Percentiles rank a stretch among this genome's conserved stretches.
Conservation (phyloP, 1,284 basidiomycete species). For the Trametes hirsuta region DNA sequence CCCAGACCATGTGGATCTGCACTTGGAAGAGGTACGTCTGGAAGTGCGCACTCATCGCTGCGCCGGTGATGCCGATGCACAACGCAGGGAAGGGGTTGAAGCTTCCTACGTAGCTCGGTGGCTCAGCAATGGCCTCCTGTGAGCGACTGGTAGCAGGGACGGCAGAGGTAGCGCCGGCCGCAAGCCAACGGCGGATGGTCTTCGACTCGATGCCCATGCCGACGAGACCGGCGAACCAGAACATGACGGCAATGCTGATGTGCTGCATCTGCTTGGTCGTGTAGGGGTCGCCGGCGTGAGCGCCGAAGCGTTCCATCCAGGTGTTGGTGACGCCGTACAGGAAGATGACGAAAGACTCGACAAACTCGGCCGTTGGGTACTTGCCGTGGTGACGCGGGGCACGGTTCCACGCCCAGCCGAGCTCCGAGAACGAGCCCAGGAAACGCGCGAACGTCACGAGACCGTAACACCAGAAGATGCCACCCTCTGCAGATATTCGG, state of each 20-base stretch:
- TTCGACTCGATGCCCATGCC: slow-evolving; percentile 91
- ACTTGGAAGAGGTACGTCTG: slow-evolving; percentile 92
- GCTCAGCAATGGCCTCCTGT: slow-evolving; percentile 56
- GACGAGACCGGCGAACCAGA: slow-evolving; percentile 91
- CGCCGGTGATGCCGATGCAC: slow-evolving; percentile 91
- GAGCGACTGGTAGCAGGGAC: slow-evolving; percentile 39
- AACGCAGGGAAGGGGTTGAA: slow-evolving; percentile 97
- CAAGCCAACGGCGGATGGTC: slow-evolving; percentile 70
- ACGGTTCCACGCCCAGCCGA: slow-evolving; percentile 96
- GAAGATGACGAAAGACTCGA: slow-evolving; percentile 89
- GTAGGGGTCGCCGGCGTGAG: slow-evolving; percentile 79
- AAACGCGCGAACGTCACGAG: slow-evolving; percentile 89
- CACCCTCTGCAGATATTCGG: slow-evolving; percentile 61
- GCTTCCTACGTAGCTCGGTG: slow-evolving; percentile 74
- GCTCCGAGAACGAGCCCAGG: slow-evolving; percentile 85
- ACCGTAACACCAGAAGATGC: slow-evolving; percentile 92
- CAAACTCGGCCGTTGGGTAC: slow-evolving; percentile 79
- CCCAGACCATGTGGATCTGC: slow-evolving; percentile 92
- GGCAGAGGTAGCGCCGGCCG: slow-evolving; percentile 55
- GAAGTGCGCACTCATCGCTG: slow-evolving; percentile 94
- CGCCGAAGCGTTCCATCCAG: slow-evolving; percentile 97
- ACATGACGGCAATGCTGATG: slow-evolving; percentile 95
- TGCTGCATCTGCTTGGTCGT: slow-evolving; percentile 95
- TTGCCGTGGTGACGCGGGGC: slow-evolving; percentile 46
- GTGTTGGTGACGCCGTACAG: slow-evolving; percentile 90